Base-by-base conservation (phyloP, 2,329 filamentous ascomycete genomes). In the Cercospora janseana region DNA sequence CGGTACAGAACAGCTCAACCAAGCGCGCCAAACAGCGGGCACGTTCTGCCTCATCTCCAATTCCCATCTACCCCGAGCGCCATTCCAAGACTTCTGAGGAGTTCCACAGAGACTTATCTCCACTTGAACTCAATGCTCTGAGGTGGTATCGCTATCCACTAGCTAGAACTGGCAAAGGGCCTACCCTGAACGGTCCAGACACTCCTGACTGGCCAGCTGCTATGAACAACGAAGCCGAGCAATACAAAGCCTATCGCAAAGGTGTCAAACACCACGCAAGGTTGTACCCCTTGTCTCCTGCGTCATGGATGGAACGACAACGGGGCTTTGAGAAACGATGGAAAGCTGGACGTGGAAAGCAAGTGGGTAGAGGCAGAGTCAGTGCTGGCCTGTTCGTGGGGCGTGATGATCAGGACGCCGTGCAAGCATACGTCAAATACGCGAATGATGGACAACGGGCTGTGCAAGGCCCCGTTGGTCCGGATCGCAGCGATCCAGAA, bases 141-240 rank as follows among this genome's bases (percentile, higher is more conserved):
- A 44, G 26, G n/a, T 20, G n/a, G 41, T 44, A 44, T 18, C 41
- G 41, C 3, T 29, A 44, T 32, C 26, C 26, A 7, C 26, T 44
- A 13, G 18, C 41, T 5, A 5, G 12, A 3, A 18, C 15, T 20
- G 41, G 26, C 15, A 10, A 6, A 3, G 12, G 21, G 20, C 24
- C 41, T 21, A 21, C 24, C 9, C 32, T 16, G 26, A 21, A 29
- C 15, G 12, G 29, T 4, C 29, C 29, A 6, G 29, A 4, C 6
- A n/a, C 6, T 44, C 6, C 32, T 9, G 26, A 31, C 16, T 12
- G 29, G 16, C 29, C 5, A 32, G 29, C 12, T 32, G 6, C 13
- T 15, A n/a, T 8, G 15, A 10, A 20, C 41, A 44, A 21, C 32
- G 24, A 21, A 8, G 41, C 24, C 5, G 16, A 38, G 26, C 35